These are phyloP conservation scores for Madurella fahalii DNA, from an alignment of 2,329 filamentous ascomycete species.

Conservation along the genomic window DNA sequence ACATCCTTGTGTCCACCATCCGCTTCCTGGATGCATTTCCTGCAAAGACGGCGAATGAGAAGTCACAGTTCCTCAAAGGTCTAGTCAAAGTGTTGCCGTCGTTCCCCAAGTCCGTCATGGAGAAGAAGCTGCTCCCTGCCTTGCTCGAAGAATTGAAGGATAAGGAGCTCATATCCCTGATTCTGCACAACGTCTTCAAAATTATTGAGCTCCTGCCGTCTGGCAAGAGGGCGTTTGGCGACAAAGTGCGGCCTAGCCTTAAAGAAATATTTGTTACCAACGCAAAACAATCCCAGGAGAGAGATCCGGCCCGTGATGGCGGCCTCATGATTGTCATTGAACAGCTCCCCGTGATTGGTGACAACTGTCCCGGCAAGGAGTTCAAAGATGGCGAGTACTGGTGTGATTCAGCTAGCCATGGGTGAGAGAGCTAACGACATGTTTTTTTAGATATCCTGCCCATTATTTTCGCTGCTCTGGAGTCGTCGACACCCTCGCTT, in stretches of 20 bases:
- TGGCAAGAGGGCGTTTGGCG: slow-evolving; percentile 73
- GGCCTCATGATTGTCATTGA: slow-evolving; percentile 89
- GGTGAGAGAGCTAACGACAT: slow-evolving; percentile 3
- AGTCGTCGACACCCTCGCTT: slow-evolving; percentile 83
- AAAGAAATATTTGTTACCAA: slow-evolving; percentile 74
- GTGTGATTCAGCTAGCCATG: not conserved
- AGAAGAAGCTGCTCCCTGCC: slow-evolving; percentile 88
- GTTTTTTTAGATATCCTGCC: slow-evolving; percentile 79
- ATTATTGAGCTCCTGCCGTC: slow-evolving; percentile 72
- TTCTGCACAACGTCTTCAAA: slow-evolving; percentile 88
- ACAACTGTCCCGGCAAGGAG: slow-evolving; percentile 82
- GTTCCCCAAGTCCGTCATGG: slow-evolving; percentile 88
- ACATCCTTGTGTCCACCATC: slow-evolving; percentile 92
- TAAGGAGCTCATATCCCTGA: slow-evolving; percentile 74
- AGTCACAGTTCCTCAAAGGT: slow-evolving; percentile 85
- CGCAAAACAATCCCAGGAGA: slow-evolving; percentile 59
- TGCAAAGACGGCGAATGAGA: slow-evolving; percentile 86
- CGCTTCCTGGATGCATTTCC: slow-evolving; percentile 89
- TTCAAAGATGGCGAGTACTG: slow-evolving; percentile 76
- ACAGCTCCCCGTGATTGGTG: slow-evolving; percentile 69
- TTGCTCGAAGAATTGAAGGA: slow-evolving; percentile 93
- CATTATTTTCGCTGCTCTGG: slow-evolving; percentile 75
- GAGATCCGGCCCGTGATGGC: slow-evolving; percentile 79
- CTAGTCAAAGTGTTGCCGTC: slow-evolving; percentile 82
- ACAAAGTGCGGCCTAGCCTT: slow-evolving; percentile 79